Evolutionary conservation across 1,139 yeast genomes (phyloP).

Genomic region (Geotrichum cucujoidarum): DNA sequence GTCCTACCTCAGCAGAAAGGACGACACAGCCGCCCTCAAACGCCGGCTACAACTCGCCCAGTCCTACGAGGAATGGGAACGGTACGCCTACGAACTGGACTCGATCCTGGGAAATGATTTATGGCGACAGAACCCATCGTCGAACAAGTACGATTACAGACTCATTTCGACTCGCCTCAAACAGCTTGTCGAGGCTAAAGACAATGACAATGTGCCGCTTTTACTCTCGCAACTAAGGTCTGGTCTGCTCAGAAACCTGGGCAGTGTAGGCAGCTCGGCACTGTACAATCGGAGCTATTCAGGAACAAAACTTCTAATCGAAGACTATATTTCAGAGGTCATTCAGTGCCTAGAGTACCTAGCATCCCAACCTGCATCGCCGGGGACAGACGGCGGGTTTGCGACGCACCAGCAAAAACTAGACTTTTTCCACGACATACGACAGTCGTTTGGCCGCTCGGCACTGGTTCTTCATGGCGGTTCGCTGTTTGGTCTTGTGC

Average conservation of each 20-base stretch:
- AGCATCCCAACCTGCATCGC: constrained; percentile 20
- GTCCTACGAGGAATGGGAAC: constrained; percentile 35
- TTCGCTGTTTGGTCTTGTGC: constrained; percentile 87
- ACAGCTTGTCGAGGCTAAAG: constrained; percentile 57
- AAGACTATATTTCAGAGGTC: constrained; percentile 78
- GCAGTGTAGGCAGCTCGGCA: constrained; percentile 78
- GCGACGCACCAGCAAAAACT: constrained; percentile 50
- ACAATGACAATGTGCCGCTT: constrained; percentile 50
- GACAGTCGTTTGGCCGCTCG: constrained; percentile 85
- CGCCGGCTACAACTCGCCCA: constrained; percentile 27
- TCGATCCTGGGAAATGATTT: constrained; percentile 36
- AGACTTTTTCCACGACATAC: constrained; percentile 84
- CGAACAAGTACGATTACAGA: constrained; percentile 77
- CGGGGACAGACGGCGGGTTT: constrained; percentile 13
- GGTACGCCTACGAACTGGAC: constrained; percentile 35
- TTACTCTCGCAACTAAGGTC: constrained; percentile 72
- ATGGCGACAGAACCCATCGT: constrained; percentile 71
- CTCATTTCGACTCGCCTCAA: constrained; percentile 71
- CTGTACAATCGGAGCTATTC: constrained; percentile 75
- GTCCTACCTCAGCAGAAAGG: constrained; percentile 22
- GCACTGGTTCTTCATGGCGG: constrained; percentile 93
- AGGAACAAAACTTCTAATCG: constrained; percentile 85
- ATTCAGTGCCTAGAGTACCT: constrained; percentile 59
- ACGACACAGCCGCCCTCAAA: constrained; percentile 23
- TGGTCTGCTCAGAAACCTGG: constrained; percentile 82